phyloP scores from a whole-genome alignment of 441 rosid species.

The Pelargonium australe region DNA sequence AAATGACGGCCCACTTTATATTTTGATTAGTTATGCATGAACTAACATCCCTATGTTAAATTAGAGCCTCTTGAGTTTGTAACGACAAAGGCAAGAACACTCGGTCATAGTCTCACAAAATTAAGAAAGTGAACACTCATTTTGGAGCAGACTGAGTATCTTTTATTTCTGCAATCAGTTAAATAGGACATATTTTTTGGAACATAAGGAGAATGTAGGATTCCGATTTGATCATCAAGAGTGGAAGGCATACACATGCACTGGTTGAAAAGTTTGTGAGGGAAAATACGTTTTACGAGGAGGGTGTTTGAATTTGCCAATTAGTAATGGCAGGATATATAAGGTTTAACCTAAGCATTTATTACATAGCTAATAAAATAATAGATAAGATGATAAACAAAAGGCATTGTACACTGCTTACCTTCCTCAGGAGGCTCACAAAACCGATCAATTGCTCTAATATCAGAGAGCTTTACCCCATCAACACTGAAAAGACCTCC shows the following conservation, averaged over 20 bases:
- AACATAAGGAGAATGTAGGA: neutral
- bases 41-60: too few relatives aligned
- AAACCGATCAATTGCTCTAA: constrained; percentile 75
- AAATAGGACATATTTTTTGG: too few relatives aligned
- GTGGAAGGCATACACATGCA: neutral
- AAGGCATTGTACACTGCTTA: constrained; percentile 18
- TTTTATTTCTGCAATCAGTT: too few relatives aligned
- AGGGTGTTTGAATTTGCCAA: neutral
- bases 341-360: neutral
- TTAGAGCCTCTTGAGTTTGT: too few relatives aligned
- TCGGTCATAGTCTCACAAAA: too few relatives aligned
- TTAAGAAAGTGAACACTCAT: too few relatives aligned
- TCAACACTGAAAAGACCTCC: constrained; percentile 97
- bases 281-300: neutral
- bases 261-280: neutral
- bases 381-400: constrained; percentile 8
- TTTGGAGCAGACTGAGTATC: too few relatives aligned
- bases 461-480: constrained; percentile 87
- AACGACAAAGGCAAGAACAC: too few relatives aligned
- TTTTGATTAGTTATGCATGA: too few relatives aligned
- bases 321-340: neutral
- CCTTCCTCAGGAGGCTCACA: constrained; percentile 99
- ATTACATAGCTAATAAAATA: neutral
- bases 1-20: too few relatives aligned
- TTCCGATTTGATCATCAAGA: neutral